Base-by-base conservation (phyloP, 2,329 filamentous ascomycete genomes). In the Paraconiothyrium brasiliense region DNA sequence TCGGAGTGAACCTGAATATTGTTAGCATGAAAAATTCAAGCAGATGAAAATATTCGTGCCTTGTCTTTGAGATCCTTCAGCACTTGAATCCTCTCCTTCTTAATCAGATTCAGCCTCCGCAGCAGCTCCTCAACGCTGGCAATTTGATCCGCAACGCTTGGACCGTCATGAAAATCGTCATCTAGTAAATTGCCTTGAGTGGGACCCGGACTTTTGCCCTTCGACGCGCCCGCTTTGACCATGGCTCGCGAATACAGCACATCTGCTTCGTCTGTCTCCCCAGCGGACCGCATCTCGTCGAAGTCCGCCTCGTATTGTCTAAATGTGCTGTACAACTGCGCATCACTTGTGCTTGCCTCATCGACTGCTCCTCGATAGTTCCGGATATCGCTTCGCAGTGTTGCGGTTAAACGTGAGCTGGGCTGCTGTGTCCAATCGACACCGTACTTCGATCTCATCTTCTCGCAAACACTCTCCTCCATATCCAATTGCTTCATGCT, bases 391-490 rank as follows among this genome's bases (percentile, higher is more conserved):
- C 89, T 90, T 58, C 94, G 87, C 54, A 99, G 81, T 0, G 94
- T 98, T 4, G 92, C 89, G 1, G 94, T 99, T 44, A 99, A 85
- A 59, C 92, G 86, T 35, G 92, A 92, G 76, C 94, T 98, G 11
- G 95, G 95, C 73, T 99, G 95, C 73, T 99, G 95, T 20, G 93
- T 97, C 95, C 95, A 99, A 58, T 98, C 94, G 32, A 85, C 86
- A 58, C 94, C 94, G 76, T 98, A 98, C 77, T 99, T 99, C 13
- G 93, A 96, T 50, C 95, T 88, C 95, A 99, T 99, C 84, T 98
- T 99, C 78, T 99, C 95, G 77, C 95, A 99, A 0, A 98, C 92
- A 59, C 92, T 96, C 80, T 98, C 96, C 78, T 99, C 95, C 89
- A 95, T 93, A 69, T 99, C 95, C 46, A 99, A 82, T 72, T 96